phyloP scores from a whole-genome alignment of 1,284 basidiomycete genomes.

The Ustilago tritici region DNA sequence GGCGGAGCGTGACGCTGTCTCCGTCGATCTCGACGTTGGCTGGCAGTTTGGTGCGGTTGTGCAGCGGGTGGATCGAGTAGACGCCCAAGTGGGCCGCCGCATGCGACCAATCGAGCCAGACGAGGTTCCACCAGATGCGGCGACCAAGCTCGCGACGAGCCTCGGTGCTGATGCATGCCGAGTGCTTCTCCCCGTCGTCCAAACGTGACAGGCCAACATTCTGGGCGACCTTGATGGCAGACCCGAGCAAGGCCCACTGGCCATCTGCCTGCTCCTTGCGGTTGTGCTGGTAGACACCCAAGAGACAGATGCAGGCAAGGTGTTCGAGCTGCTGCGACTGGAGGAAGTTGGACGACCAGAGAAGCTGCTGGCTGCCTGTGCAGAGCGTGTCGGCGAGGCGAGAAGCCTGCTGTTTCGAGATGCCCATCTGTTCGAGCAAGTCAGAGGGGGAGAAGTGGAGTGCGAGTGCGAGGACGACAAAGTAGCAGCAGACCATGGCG shows the following conservation, averaged over 20 bases:
- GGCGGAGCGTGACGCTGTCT: constrained; percentile 44
- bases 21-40: constrained; percentile 60
- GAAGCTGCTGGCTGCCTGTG: constrained; percentile 57
- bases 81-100: constrained; percentile 60
- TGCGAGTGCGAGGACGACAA: constrained; percentile 63
- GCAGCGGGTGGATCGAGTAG: constrained; percentile 61
- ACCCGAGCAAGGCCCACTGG: constrained; percentile 62
- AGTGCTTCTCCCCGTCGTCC: constrained; percentile 29
- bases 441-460: constrained; percentile 57
- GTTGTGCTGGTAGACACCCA: constrained; percentile 67
- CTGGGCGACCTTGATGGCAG: constrained; percentile 59
- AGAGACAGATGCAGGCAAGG: constrained; percentile 60
- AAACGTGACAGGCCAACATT: constrained; percentile 47
- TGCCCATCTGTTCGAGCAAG: constrained; percentile 39
- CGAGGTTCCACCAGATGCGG: constrained; percentile 66
- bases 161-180: constrained; percentile 41
- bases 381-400: constrained; percentile 57
- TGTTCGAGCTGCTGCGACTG: constrained; percentile 63
- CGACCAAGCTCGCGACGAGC: constrained; percentile 60
- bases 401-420: constrained; percentile 43
- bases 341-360: constrained; percentile 63
- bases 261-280: constrained; percentile 62
- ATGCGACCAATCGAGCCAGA: constrained; percentile 64
- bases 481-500: constrained; percentile 58
- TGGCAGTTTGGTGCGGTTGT: constrained; percentile 60